Percentiles rank a stretch among this genome's conserved stretches.
These are phyloP conservation scores for Raddia distichophylla DNA, from an alignment of 176 grass and related monocot species.

Conservation along the genomic window DNA sequence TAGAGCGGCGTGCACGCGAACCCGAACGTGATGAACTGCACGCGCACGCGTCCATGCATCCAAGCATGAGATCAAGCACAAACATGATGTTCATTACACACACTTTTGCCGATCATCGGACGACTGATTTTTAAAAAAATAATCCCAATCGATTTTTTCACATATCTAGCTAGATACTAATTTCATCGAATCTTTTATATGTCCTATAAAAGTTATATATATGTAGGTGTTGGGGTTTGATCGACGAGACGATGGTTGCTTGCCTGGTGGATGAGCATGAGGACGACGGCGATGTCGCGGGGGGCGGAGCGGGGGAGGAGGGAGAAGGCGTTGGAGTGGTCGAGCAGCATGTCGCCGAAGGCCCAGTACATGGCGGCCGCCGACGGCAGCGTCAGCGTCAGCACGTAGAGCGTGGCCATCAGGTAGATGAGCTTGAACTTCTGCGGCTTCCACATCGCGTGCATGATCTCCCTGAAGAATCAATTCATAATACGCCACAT, in stretches of 20 bases:
- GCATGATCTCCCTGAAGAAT: slow-evolving; percentile 88
- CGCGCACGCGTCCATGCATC: no score
- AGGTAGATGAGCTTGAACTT: slow-evolving; percentile 97
- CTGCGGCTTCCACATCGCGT: slow-evolving; percentile 98
- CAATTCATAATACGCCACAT: neutral
- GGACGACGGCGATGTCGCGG: slow-evolving; percentile 73
- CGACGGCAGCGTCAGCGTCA: slow-evolving; percentile 88
- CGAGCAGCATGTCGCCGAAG: slow-evolving; percentile 82
- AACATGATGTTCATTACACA: no score
- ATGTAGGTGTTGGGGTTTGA: slow-evolving; percentile 57
- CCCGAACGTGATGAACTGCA: slow-evolving; percentile 88
- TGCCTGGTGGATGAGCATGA: slow-evolving; percentile 92
- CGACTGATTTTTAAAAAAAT: no score
- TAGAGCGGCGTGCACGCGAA: slow-evolving; percentile 88
- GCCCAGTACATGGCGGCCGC: slow-evolving; percentile 97
- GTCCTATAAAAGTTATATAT: no score
- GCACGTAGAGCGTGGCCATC: slow-evolving; percentile 71
- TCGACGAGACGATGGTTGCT: neutral
- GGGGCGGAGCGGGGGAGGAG: slow-evolving; percentile 75
- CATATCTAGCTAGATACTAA: no score
- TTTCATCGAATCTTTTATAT: no score
- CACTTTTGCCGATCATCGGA: no score
- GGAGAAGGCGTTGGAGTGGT: slow-evolving; percentile 95
- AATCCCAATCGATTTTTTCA: no score
- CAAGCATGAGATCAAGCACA: no score